These are phyloP conservation scores for Backusella liffmaniae DNA, from an alignment of 192 early-diverging fungal genomes.

Conservation along the genomic window DNA sequence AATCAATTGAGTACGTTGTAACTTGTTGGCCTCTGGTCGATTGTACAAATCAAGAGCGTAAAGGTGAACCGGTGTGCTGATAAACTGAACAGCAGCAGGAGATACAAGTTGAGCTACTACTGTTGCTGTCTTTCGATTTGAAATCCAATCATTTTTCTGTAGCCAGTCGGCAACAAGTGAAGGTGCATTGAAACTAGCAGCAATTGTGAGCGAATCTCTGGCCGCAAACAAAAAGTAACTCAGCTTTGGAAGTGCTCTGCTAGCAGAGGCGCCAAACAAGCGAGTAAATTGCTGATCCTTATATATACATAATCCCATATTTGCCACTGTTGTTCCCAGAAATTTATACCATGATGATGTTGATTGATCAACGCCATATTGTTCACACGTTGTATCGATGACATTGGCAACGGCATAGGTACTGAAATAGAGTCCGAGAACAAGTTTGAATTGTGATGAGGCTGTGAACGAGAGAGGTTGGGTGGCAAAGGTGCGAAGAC, in stretches of 20 bases:
- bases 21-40: background rate
- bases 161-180: slow-evolving; percentile 16
- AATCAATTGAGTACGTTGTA: slow-evolving; percentile 24
- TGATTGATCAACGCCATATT: slow-evolving; percentile 3
- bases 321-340: slow-evolving; percentile 35
- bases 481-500: slow-evolving; percentile 23
- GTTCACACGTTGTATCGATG: slow-evolving; percentile 40
- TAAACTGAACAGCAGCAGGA: slow-evolving; percentile 39
- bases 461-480: slow-evolving; percentile 34
- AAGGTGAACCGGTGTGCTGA: slow-evolving; percentile 44
- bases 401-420: slow-evolving; percentile 44
- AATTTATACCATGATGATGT: slow-evolving; percentile 36
- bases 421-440: slow-evolving; percentile 36
- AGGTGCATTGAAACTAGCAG: slow-evolving; percentile 46
- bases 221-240: slow-evolving; percentile 41
- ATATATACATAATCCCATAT: slow-evolving; percentile 43
- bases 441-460: slow-evolving; percentile 28
- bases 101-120: slow-evolving; percentile 34
- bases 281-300: slow-evolving; percentile 48
- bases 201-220: slow-evolving; percentile 43
- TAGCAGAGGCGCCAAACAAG: slow-evolving; percentile 40
- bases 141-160: background rate
- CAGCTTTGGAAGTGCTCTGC: slow-evolving; percentile 28
- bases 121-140: background rate
- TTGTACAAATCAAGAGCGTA: slow-evolving; percentile 48